A percentile compares a stretch with the other conserved stretches of the same genome.
These are phyloP conservation scores for Volvox reticuliferus DNA, from an alignment of 139 green algal species.

Conservation along the genomic window DNA sequence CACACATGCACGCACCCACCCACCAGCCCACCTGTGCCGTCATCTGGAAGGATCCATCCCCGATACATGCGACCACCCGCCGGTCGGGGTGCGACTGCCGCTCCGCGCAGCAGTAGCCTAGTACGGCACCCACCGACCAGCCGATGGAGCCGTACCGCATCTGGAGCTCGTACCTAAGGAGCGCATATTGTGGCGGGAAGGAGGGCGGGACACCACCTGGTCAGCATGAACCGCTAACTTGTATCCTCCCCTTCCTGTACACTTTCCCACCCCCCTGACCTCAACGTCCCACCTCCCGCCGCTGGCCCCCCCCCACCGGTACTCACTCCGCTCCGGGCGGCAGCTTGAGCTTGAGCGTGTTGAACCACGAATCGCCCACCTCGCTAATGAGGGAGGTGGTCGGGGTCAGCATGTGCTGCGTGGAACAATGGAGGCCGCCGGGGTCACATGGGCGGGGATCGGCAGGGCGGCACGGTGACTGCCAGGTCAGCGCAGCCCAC, in stretches of 20 bases:
- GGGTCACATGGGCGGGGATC: no score
- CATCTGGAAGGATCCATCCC: slow-evolving; percentile 90
- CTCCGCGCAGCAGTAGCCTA: slow-evolving; percentile 68
- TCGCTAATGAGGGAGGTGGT: slow-evolving; percentile 42
- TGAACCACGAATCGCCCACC: slow-evolving; percentile 87
- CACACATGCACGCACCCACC: background rate
- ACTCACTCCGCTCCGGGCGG: slow-evolving; percentile 70
- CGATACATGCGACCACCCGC: slow-evolving; percentile 83
- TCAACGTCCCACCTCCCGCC: no score
- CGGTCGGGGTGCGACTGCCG: slow-evolving; percentile 5
- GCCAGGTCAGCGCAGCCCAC: no score
- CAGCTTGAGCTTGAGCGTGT: slow-evolving; percentile 83
- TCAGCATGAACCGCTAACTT: no score
- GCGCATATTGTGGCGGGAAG: no score
- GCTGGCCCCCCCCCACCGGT: background rate
- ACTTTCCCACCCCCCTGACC: no score
- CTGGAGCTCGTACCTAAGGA: slow-evolving; percentile 78
- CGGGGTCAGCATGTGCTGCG: slow-evolving; percentile 68
- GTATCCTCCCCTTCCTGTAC: no score
- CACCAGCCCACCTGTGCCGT: slow-evolving; percentile 55
- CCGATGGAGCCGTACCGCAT: slow-evolving; percentile 86
- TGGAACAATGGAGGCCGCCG: no score
- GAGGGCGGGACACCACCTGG: no score
- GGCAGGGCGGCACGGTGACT: background rate
- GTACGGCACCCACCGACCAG: slow-evolving; percentile 83